A percentile compares a stretch with the other conserved stretches of the same genome.
Conservation (phyloP, 1,139 yeast genomes). For the Kurtzmaniella quercitrusa region DNA sequence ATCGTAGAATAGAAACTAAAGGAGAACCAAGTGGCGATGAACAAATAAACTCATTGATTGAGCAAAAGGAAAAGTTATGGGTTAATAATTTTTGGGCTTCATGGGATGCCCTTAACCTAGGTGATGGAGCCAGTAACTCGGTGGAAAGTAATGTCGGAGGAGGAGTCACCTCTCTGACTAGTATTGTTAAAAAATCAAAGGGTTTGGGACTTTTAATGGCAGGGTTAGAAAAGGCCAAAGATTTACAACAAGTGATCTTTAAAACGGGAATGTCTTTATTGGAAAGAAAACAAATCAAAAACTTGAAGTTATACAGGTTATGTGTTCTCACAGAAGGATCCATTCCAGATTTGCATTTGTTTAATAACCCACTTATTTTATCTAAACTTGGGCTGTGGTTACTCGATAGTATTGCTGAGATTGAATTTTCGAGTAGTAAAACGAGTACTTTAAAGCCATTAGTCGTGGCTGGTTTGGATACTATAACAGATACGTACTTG, state of each 20-base stretch:
- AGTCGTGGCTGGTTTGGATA: conserved; percentile 83
- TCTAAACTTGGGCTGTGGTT: conserved; percentile 88
- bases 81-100: conserved; percentile 89
- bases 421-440: conserved; percentile 42
- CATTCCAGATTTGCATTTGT: conserved; percentile 71
- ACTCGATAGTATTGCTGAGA: conserved; percentile 81
- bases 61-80: conserved; percentile 67
- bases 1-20: conserved; percentile 25
- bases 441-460: conserved; percentile 65
- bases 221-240: conserved; percentile 79
- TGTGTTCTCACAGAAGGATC: conserved; percentile 84
- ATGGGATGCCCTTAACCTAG: conserved; percentile 79
- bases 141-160: conserved; percentile 12
- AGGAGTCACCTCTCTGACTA: conserved; percentile 12
- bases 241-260: conserved; percentile 80
- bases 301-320: conserved; percentile 73
- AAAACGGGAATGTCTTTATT: conserved; percentile 84
- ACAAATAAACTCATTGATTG: conserved; percentile 40
- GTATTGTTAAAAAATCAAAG: conserved; percentile 26
- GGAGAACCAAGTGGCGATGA: conserved; percentile 19
- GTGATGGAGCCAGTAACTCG: conserved; percentile 16
- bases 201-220: conserved; percentile 58
- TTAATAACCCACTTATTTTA: conserved; percentile 81
- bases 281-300: conserved; percentile 77
- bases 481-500: conserved; percentile 69